Percentiles rank a stretch among this genome's conserved stretches.
phyloP scores from a whole-genome alignment of 1,139 yeast species.

The Trichomonascaceae sp. region DNA sequence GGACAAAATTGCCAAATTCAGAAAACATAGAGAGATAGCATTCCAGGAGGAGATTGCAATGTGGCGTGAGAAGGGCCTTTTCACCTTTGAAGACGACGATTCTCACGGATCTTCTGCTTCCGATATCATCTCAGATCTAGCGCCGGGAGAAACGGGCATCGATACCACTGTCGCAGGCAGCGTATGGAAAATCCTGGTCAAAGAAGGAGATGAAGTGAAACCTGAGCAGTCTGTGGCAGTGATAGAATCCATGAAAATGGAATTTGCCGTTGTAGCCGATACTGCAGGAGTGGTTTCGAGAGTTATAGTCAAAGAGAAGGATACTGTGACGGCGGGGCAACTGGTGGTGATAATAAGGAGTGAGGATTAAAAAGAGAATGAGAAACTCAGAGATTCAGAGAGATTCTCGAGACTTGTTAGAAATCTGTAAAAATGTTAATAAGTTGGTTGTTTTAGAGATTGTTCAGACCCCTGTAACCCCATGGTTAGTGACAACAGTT shows the following conservation, averaged over 20 bases:
- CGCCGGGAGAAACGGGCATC: neutral
- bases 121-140: neutral
- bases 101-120: neutral
- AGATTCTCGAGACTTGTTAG: neutral
- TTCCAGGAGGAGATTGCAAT: neutral
- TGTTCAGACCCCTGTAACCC: neutral
- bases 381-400: neutral
- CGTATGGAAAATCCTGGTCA: constrained; percentile 16
- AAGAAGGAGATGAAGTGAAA: constrained; percentile 10
- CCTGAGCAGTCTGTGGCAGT: neutral
- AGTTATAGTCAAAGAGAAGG: neutral
- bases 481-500: neutral
- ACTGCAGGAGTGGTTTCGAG: neutral
- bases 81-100: neutral
- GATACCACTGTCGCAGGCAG: constrained; percentile 12
- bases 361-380: too few relatives aligned
- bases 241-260: neutral
- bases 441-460: neutral
- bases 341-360: neutral
- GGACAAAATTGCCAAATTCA: neutral
- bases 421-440: neutral
- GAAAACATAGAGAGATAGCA: neutral
- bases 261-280: neutral
- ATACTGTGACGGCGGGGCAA: neutral
- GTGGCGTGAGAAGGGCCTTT: neutral